phyloP scores from a whole-genome alignment of 2,329 filamentous ascomycete species.

The Ophiostoma tasmaniense region DNA sequence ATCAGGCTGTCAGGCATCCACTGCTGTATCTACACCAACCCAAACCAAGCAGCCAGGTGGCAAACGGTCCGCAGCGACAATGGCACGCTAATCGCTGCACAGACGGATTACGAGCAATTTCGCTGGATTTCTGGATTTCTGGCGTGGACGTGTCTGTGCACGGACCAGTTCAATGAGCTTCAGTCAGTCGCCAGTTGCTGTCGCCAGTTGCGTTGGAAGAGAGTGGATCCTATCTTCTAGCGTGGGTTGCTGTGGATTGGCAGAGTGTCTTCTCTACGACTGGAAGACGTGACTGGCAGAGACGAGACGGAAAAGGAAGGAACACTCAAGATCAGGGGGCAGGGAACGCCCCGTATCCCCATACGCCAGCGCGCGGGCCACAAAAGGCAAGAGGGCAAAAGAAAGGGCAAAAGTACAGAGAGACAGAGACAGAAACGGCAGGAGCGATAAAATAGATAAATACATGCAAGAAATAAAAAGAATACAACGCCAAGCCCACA shows the following conservation, averaged over 20 bases:
- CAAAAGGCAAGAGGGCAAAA: not conserved
- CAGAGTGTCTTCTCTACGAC: too few species aligned
- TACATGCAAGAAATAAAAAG: slow-evolving; percentile 9
- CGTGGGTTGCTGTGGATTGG: not conserved
- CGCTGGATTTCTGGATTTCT: too few species aligned
- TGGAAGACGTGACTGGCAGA: too few species aligned
- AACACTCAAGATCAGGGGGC: not conserved
- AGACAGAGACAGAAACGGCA: not conserved
- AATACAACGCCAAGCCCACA: slow-evolving; percentile 1
- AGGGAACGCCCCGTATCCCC: not conserved
- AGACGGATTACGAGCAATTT: too few species aligned
- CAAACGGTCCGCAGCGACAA: slow-evolving; percentile 4
- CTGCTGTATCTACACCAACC: not conserved
- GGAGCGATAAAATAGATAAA: not conserved
- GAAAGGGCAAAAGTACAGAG: not conserved
- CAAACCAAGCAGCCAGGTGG: not conserved
- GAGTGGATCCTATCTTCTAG: not conserved
- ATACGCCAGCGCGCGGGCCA: not conserved
- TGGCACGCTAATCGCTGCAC: not conserved
- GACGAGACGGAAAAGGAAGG: not conserved
- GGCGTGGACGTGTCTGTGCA: not conserved
- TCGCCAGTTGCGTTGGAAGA: not conserved
- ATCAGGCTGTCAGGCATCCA: too few species aligned
- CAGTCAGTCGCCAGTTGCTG: too few species aligned
- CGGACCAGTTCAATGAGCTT: not conserved